Evolutionary conservation across 495 filamentous ascomycete species (phyloP), one percentile per base, ranked within the genome.

Genomic region (Penicillium goetzii): DNA sequence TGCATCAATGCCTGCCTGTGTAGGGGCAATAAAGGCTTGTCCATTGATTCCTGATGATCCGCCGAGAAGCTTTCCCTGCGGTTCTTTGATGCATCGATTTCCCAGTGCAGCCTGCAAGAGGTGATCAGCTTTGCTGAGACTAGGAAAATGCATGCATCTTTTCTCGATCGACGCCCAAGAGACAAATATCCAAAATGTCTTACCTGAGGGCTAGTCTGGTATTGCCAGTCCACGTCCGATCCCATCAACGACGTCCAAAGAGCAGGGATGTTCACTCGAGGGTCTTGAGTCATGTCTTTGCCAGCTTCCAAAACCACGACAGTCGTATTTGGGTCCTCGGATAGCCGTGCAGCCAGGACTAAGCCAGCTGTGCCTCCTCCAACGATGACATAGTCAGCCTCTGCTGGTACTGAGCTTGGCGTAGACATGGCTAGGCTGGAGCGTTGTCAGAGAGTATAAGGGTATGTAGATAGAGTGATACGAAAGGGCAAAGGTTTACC

Each of bases 21-120:
- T 11, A 19, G 51, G 28, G 25, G 28, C 28, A 54, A 34, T 34
- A 23, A 32, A 54, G 51, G 51, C 51, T 23, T 32, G 26, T 3
- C 51, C 51, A 14, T 54, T 54, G 26, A 54, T 54, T n/a, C 28
- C 32, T 11, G 28, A 32, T 19, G 51, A 32, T 19, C 51, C 51
- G 15, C 51, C 51, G 5, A 54, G 51, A 28, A 34, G 28, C 30
- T 54, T 54, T 54, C 51, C 51, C 23, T 49, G 45, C 23, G 45
- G 45, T 49, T 25, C 45, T 15, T 49, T 49, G 45, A 49, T 49
- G 45, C 45, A 49, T 49, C 45, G 45, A 8, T 49, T 26, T 25
- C 45, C 45, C 45, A 49, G 45, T 49, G 45, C 14, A 19, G 51
- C 51, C 26, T 34, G 12, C 25, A 26, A 2, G 51, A 14, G 33